phyloP scores from a whole-genome alignment of 805 yeast genomes.

The Ogataea thermomethanolica region DNA sequence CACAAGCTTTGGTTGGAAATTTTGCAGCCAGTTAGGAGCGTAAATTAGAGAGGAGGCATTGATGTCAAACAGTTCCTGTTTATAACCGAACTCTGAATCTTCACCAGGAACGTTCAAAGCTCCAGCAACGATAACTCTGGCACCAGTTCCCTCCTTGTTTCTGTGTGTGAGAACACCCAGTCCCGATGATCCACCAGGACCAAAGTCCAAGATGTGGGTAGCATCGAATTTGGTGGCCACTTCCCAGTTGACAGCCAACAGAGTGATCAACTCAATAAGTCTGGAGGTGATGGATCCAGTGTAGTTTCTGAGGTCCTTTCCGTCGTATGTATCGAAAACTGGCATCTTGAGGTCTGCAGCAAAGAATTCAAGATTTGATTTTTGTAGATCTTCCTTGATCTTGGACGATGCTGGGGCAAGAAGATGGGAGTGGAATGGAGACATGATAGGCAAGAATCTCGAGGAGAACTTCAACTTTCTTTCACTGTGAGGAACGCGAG shows the following conservation, averaged over 20 bases:
- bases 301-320: conserved; percentile 65
- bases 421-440: conserved; percentile 95
- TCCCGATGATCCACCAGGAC: conserved; percentile 98
- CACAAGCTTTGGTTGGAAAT: conserved; percentile 80
- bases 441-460: conserved; percentile 90
- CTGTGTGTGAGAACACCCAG: conserved; percentile 94
- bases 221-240: conserved; percentile 73
- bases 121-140: conserved; percentile 91
- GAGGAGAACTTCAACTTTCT: conserved; percentile 91
- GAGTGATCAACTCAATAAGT: conserved; percentile 78
- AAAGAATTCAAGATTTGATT: conserved; percentile 54
- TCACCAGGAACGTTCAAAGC: conserved; percentile 63
- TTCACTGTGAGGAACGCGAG: conserved; percentile 89
- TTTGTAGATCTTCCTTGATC: conserved; percentile 62
- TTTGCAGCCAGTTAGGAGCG: conserved; percentile 88
- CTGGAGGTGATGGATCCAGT: conserved; percentile 59
- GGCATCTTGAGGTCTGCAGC: conserved; percentile 67
- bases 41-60: conserved; percentile 62
- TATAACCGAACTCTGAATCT: conserved; percentile 90
- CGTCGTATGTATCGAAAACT: conserved; percentile 86
- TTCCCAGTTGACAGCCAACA: conserved; percentile 95
- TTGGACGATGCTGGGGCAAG: conserved; percentile 66
- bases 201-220: conserved; percentile 92
- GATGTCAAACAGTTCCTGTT: conserved; percentile 87
- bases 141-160: conserved; percentile 98